phyloP scores from a whole-genome alignment of 805 yeast genomes.

The Millerago galiae region DNA sequence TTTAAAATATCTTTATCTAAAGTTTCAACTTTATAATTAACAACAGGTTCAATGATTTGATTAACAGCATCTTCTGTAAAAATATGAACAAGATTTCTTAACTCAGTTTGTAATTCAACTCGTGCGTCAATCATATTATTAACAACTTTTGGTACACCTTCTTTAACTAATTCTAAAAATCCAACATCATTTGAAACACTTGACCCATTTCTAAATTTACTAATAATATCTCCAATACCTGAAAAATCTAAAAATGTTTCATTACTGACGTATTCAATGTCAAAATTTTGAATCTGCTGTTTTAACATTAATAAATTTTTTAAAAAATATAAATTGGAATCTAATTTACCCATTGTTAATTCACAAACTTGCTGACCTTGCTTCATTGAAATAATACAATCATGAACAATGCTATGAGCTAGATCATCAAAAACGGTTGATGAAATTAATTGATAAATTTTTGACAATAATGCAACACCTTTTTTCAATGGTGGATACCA shows the following conservation, averaged over 20 bases:
- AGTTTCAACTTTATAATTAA: constrained; percentile 15
- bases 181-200: constrained; percentile 19
- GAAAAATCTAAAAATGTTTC: constrained; percentile 79
- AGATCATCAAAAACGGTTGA: constrained; percentile 79
- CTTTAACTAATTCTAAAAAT: constrained; percentile 46
- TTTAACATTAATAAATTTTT: constrained; percentile 67
- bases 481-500: constrained; percentile 69
- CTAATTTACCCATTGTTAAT: constrained; percentile 43
- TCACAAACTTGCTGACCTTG: constrained; percentile 42
- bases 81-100: constrained; percentile 63
- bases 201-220: constrained; percentile 29
- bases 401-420: constrained; percentile 81
- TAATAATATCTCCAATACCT: constrained; percentile 55
- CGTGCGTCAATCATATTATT: constrained; percentile 77
- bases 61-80: constrained; percentile 55
- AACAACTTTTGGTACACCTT: constrained; percentile 72
- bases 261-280: constrained; percentile 65
- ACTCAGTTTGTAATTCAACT: constrained; percentile 63
- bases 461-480: constrained; percentile 64
- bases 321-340: constrained; percentile 60
- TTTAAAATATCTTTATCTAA: constrained; percentile 27
- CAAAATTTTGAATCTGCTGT: constrained; percentile 66
- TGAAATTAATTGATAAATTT: constrained; percentile 73
- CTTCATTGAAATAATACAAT: constrained; percentile 59
- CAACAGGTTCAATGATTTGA: constrained; percentile 43